These are phyloP conservation scores for Rhizopogon roseolus DNA, from an alignment of 768 basidiomycete species.

Conservation along the genomic window DNA sequence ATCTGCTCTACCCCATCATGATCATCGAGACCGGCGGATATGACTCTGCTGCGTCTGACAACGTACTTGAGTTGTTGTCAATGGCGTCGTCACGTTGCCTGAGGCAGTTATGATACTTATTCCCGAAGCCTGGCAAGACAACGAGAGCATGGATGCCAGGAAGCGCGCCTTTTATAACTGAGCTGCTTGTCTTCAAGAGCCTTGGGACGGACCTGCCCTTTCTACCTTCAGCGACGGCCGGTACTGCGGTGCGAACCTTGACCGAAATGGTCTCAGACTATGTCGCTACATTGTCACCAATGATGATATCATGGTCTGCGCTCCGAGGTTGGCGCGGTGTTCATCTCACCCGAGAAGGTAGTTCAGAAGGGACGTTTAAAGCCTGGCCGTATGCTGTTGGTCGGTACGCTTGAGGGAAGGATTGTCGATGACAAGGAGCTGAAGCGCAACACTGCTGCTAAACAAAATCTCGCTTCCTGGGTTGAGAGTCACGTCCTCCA, in stretches of 20 bases:
- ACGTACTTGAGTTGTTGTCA: constrained; percentile 94
- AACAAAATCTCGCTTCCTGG: constrained; percentile 96
- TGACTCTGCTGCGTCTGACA: constrained; percentile 98
- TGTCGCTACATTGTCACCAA: constrained; percentile 95
- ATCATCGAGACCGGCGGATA: constrained; percentile 96
- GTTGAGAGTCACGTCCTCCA: constrained; percentile 84
- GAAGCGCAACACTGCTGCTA: constrained; percentile 86
- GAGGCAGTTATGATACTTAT: constrained; percentile 99
- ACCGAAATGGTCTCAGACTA: constrained; percentile 96
- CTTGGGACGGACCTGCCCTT: constrained; percentile 98
- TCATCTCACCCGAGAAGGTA: constrained; percentile 89
- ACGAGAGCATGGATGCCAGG: constrained; percentile 92
- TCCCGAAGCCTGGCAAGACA: constrained; percentile 98
- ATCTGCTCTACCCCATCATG: constrained; percentile 94
- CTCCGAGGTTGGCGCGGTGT: constrained; percentile 92
- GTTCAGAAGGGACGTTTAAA: constrained; percentile 96
- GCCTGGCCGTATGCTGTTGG: constrained; percentile 97
- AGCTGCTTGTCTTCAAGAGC: constrained; percentile 96
- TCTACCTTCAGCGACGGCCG: constrained; percentile 98
- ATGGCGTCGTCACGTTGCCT: constrained; percentile 92
- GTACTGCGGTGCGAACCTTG: constrained; percentile 97
- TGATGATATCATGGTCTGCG: constrained; percentile 98
- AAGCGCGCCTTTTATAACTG: constrained; percentile 98
- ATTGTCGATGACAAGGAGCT: constrained; percentile 98
- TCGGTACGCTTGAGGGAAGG: constrained; percentile 92